phyloP scores from a whole-genome alignment of 768 basidiomycete species.

The Tulasnella sp. region DNA sequence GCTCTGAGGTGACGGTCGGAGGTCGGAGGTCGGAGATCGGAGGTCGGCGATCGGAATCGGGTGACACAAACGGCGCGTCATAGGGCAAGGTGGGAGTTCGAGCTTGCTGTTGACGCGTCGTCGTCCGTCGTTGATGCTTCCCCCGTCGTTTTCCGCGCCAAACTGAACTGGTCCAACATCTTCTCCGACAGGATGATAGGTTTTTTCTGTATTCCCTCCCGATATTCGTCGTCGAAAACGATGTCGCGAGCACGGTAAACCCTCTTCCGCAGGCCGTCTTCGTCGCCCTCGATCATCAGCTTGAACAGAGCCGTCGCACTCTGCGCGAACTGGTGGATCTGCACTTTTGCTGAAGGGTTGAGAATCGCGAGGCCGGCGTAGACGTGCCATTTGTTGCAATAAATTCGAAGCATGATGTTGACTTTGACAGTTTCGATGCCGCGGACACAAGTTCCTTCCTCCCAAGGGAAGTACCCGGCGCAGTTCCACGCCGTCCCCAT shows the following conservation, averaged over 20 bases:
- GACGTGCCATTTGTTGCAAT: constrained; percentile 97
- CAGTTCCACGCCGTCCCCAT: constrained; percentile 98
- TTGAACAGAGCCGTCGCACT: constrained; percentile 89
- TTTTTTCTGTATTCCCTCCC: constrained; percentile 30
- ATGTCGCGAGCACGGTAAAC: constrained; percentile 67
- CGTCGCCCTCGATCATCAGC: constrained; percentile 73
- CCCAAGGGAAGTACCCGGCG: constrained; percentile 84
- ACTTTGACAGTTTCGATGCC: constrained; percentile 98
- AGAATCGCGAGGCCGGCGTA: constrained; percentile 98
- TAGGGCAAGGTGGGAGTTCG: constrained; percentile 91
- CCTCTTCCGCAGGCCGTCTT: constrained; percentile 57
- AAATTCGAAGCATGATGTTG: constrained; percentile 96
- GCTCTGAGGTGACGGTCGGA: no score
- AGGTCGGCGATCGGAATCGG: no score
- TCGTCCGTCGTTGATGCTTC: neutral
- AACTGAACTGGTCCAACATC: constrained; percentile 83
- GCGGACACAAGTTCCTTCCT: constrained; percentile 88
- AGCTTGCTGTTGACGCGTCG: constrained; percentile 37
- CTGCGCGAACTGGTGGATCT: constrained; percentile 88
- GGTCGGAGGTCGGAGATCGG: no score
- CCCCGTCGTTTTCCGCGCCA: constrained; percentile 35
- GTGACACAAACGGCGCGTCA: no score
- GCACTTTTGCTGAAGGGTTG: constrained; percentile 81
- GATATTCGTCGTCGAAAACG: constrained; percentile 56
- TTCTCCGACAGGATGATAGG: constrained; percentile 82